phyloP scores from a whole-genome alignment of 352 stramenopile species.

The Phytophthora syringae region DNA sequence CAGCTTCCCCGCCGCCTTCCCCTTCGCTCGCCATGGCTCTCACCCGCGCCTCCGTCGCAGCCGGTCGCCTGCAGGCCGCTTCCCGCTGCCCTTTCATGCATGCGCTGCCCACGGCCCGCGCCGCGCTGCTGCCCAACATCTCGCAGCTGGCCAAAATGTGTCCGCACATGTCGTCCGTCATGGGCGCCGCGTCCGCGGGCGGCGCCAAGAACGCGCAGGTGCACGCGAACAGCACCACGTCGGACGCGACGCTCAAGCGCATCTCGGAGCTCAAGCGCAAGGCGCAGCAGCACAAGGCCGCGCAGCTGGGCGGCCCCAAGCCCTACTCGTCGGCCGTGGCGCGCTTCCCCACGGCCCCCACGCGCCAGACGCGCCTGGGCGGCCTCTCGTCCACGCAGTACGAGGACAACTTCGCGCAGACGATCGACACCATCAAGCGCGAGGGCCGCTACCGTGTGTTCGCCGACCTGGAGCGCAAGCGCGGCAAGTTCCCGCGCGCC shows the following conservation, averaged over 20 bases:
- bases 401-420: constrained; percentile 74
- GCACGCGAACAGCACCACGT: constrained; percentile 58
- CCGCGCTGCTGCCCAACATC: constrained; percentile 86
- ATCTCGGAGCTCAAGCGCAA: constrained; percentile 76
- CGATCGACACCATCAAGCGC: constrained; percentile 83
- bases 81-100: constrained; percentile 89
- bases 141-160: constrained; percentile 86
- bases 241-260: constrained; percentile 73
- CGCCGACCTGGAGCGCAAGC: constrained; percentile 87
- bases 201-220: constrained; percentile 65
- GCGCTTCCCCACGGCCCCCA: constrained; percentile 61
- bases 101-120: constrained; percentile 71
- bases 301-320: constrained; percentile 31
- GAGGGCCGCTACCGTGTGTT: constrained; percentile 91
- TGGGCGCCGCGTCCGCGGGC: constrained; percentile 60
- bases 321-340: constrained; percentile 56
- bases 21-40: constrained; percentile 55
- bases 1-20: background rate
- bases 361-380: constrained; percentile 64
- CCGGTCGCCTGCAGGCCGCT: constrained; percentile 70
- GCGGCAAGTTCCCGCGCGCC: constrained; percentile 81
- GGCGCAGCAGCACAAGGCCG: constrained; percentile 49
- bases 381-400: constrained; percentile 70
- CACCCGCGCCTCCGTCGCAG: constrained; percentile 71
- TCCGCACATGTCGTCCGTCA: constrained; percentile 86